Evolutionary conservation across 208 protist genomes (phyloP), one percentile per base, ranked within the genome.

Genomic region (Sergeia podlipaevii): DNA sequence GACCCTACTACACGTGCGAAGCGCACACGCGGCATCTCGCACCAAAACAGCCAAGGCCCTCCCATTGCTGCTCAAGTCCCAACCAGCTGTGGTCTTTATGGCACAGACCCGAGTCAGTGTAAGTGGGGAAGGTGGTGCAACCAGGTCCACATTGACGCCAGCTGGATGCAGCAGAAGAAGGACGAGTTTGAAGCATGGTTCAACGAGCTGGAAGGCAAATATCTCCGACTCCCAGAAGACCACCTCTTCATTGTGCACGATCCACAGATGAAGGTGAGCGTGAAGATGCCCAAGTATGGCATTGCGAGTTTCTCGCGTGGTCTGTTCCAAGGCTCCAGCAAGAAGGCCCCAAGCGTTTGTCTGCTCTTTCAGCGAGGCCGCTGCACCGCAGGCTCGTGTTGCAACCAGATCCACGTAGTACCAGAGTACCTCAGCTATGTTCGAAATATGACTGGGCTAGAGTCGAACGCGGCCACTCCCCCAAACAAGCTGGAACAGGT

Each of bases 101-200:
- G 78, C n/a, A 59, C 53, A 4, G 78, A 87, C 56, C 77, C 85
- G n/a, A 37, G 60, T 18, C 68, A 77, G 41, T 92, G 85, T 60
- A 89, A 87, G 65, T 92, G 85, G 80, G 78, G 73, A 17, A 70
- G 78, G n/a, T 92, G 85, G 85, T 92, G 85, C 55, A 92, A 92
- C 62, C 85, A 92, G 63, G 80, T 87, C 18, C 85, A 92, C 60
- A 85, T 92, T 59, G 65, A 86, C 41, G 49, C 64, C 33, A 30
- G 38, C 13, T 92, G 85, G 85, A 88, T 92, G 76, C 66, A 74
- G 28, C 52, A 54, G n/a, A 80, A 82, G 43, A 83, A 80, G 70
- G 61, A 61, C 23, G 72, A 81, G 48, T 92, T 92, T 46, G 74
- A 85, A 26, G 49, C 66, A 30, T 92, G 85, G 85, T 89, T 80